A percentile compares a stretch with the other conserved stretches of the same genome.
These are phyloP conservation scores for Nymphaea thermarum DNA, from an alignment of 164 flowering plant species.

Conservation along the genomic window DNA sequence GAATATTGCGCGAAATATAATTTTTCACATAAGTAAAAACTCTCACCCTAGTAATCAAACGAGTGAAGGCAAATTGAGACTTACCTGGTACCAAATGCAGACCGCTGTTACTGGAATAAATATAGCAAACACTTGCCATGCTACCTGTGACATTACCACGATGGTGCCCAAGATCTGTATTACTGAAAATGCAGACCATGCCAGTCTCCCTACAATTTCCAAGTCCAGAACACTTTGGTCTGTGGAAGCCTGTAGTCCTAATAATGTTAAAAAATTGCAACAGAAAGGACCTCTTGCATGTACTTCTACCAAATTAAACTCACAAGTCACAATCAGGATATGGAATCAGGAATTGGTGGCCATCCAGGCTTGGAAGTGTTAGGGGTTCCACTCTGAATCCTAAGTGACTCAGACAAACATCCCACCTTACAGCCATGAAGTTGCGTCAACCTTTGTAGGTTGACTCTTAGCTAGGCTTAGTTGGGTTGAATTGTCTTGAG, in stretches of 20 bases:
- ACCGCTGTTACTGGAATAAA: conserved; percentile 80
- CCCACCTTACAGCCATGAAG: no score
- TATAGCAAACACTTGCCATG: conserved; percentile 85
- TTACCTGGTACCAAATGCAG: conserved; percentile 93
- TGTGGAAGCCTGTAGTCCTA: conserved; percentile 53
- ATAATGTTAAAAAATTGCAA: no score
- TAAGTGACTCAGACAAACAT: neutral
- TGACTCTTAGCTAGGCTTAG: no score
- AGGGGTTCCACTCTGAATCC: neutral
- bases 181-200: conserved; percentile 91
- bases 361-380: neutral
- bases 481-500: no score
- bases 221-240: conserved; percentile 90
- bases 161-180: conserved; percentile 77
- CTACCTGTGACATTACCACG: conserved; percentile 90
- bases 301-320: no score
- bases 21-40: neutral
- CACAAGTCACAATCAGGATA: no score
- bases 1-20: no score
- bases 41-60: neutral
- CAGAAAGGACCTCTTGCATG: no score
- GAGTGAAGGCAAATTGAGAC: conserved; percentile 3
- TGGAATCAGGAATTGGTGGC: no score
- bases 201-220: conserved; percentile 59
- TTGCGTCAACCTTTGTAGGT: no score